Base-by-base conservation (phyloP, 495 filamentous ascomycete genomes). In the Aspergillus saccharolyticus region DNA sequence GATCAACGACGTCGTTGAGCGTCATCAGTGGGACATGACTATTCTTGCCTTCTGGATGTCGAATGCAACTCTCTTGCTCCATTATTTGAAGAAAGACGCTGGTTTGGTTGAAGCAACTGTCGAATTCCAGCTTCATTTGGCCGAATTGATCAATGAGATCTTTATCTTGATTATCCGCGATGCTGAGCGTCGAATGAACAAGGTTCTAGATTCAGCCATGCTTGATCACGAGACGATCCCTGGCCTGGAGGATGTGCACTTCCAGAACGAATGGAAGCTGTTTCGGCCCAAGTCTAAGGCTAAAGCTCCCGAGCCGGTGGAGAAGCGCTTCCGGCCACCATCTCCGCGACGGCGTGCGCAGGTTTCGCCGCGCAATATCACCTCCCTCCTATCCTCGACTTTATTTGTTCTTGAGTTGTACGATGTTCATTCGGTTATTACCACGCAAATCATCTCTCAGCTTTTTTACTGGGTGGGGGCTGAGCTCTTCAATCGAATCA, bases 1-100 rank as follows among this genome's bases (percentile, higher is more conserved):
- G 72, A 97, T 99, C 59, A 97, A 97, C 63, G 85, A 89, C 52
- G 91, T 97, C 43, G 91, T 98, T 24, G 95, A 97, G 66, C 82
- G 80, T 42, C 83, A 96, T 63, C 94, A 99, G 64, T 97, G 94
- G 93, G 94, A 99, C 65, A 99, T 99, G 94, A 99, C 94, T 0
- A 94, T 97, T 58, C 78, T 97, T 17, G 95, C 94, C 2, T 99
- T 97, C 65, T 99, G 94, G 94, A 89, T 96, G 66, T 97, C 95
- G 9, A 99, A 99, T 69, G 94, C 91, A 21, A 97, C 93, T 1
- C 75, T 99, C 5, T 76, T 99, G 2, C 78, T 99, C 21, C 92
- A 99, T 69, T 99, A 99, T 66, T 77, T 99, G 42, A 96, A 95
- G 72, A 99, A 99, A 68, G 94, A 99, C 63, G 73, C 80, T 17